Percentiles rank a stretch among this genome's conserved stretches.
These are phyloP conservation scores for Aspergillus bertholletiae DNA, from an alignment of 495 filamentous ascomycete genomes.

Conservation along the genomic window DNA sequence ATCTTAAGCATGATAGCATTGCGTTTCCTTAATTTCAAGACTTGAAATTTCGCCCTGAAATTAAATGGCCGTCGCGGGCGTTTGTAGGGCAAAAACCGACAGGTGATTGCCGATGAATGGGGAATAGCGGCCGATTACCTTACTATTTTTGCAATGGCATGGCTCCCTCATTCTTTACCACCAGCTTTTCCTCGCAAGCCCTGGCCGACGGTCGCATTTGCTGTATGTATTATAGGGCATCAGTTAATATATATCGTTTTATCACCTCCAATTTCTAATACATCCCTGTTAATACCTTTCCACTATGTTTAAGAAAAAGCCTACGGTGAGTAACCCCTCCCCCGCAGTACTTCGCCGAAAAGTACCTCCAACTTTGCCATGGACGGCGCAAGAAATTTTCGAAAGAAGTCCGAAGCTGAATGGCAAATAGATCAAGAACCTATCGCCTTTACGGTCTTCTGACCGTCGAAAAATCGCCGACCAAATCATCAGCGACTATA, in stretches of 20 bases:
- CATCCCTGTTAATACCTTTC: not conserved
- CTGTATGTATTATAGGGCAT: no score
- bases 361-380: not conserved
- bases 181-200: not conserved
- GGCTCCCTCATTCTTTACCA: conserved; percentile 7
- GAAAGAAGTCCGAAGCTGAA: not conserved
- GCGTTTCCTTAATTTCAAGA: no score
- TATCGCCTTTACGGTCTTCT: conserved; percentile 66
- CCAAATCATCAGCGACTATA: conserved; percentile 62
- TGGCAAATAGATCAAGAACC: conserved; percentile 59
- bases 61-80: no score
- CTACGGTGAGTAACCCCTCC: conserved; percentile 47
- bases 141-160: no score
- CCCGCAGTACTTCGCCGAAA: conserved; percentile 28
- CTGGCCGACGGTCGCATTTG: not conserved
- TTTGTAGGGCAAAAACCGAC: no score
- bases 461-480: conserved; percentile 69
- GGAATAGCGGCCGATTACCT: conserved; percentile 20
- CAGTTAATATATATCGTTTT: no score
- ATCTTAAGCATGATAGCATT: no score
- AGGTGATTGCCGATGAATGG: not conserved
- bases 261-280: no score
- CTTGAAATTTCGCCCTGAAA: no score
- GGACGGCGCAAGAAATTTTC: not conserved
- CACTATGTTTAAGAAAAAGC: conserved; percentile 79